Evolutionary conservation across 352 stramenopile species (phyloP), one percentile per base, ranked within the genome.

Genomic region (Globisporangium carolinianum): DNA sequence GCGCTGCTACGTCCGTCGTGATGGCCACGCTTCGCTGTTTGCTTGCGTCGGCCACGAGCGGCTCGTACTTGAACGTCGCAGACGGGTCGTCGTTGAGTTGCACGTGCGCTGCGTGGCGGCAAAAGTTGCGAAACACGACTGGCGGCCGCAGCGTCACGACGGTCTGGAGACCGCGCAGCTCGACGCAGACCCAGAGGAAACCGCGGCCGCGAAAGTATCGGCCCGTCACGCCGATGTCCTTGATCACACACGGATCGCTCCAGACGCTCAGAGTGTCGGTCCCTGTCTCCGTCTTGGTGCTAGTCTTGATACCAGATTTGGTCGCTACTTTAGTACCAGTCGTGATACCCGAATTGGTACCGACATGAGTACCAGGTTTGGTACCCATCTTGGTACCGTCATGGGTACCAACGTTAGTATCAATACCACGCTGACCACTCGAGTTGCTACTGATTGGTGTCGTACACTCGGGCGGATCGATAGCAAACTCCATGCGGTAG

Each of bases 101-200:
- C 35, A 82, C 36, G 5, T 60, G 58, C n/a, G 83, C 55, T 17
- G 62, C 47, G 58, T 71, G 79, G 17, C 72, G 51, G 36, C 67
- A 79, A 41, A 76, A 66, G 58, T 86, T 88, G 39, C 53, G 61
- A 43, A 86, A 60, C 17, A 65, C 61, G 35, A 87, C 39, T 18
- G 75, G 70, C 1, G 73, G 67, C 8, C 76, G 74, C 51, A 94
- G 65, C 37, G 66, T 80, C 9, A 94, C 81, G 0, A 72, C 54
- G 12, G 75, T 89, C 52, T 83, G 64, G 7, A 87, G 71, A 15
- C 76, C 76, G 24, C 58, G 65, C n/a, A 85, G 58, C 50, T 86
- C 69, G 6, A 91, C 76, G 32, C 68, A 69, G 45, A 91, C 48
- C 83, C 83, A 94, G 43, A 91, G 58, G 58, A 89, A 89, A 5